These are phyloP conservation scores for Starmerella bombicola DNA, from an alignment of 805 yeast genomes.

Conservation along the genomic window DNA sequence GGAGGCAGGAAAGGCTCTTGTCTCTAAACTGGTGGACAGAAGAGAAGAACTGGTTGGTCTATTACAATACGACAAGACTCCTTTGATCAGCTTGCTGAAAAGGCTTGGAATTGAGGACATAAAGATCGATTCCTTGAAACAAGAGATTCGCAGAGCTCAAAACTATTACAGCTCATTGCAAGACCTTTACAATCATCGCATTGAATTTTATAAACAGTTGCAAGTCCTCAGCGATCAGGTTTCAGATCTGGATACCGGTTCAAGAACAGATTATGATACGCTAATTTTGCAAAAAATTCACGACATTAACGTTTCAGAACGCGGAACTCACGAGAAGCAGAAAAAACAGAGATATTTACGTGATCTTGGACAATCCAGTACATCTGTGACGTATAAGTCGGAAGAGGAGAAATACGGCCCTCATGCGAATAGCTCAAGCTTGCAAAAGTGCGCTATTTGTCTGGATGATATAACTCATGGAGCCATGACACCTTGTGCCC, in stretches of 20 bases:
- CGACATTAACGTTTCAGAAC: slow-evolving; percentile 13
- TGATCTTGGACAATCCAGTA: slow-evolving; percentile 11
- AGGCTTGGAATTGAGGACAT: background rate
- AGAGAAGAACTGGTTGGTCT: slow-evolving; percentile 17
- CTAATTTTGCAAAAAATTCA: slow-evolving; percentile 21
- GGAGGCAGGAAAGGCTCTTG: slow-evolving; percentile 21
- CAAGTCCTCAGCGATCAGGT: slow-evolving; percentile 82
- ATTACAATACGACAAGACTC: slow-evolving; percentile 5
- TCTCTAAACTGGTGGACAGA: slow-evolving; percentile 18
- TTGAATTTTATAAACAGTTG: slow-evolving; percentile 70
- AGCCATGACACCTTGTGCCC: slow-evolving; percentile 80
- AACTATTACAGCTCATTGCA: slow-evolving; percentile 43
- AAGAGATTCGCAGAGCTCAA: slow-evolving; percentile 32
- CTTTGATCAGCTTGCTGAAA: slow-evolving; percentile 2
- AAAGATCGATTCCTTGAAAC: slow-evolving; percentile 26
- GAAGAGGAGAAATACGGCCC: background rate
- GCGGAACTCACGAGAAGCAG: slow-evolving; percentile 2
- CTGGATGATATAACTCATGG: slow-evolving; percentile 59
- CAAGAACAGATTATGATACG: slow-evolving; percentile 20
- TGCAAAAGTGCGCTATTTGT: slow-evolving; percentile 59
- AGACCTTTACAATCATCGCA: slow-evolving; percentile 61
- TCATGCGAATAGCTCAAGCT: background rate
- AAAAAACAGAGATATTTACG: slow-evolving; percentile 23
- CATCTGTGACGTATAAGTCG: slow-evolving; percentile 1
- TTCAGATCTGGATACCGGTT: slow-evolving; percentile 35